Percentiles rank a stretch among this genome's conserved stretches.
phyloP scores from a whole-genome alignment of 768 basidiomycete species.

The Hydnomerulius pinastri region DNA sequence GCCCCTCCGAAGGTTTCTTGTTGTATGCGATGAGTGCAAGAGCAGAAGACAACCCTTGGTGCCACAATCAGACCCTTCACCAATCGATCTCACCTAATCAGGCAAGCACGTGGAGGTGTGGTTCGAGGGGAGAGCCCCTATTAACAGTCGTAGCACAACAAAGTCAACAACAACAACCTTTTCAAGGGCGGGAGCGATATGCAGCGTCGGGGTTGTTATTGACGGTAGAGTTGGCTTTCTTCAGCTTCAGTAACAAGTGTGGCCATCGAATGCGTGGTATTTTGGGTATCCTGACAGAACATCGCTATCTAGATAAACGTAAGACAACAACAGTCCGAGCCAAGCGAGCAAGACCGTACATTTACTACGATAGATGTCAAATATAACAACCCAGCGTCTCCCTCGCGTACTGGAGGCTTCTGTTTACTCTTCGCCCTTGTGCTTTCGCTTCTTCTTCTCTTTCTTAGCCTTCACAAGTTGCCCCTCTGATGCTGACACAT shows the following conservation, averaged over 20 bases:
- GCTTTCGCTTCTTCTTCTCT: conserved; percentile 35
- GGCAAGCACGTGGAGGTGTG: conserved; percentile 23
- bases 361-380: neutral
- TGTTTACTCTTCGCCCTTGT: conserved; percentile 7
- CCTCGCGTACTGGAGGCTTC: conserved; percentile 5
- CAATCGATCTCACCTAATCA: conserved; percentile 37
- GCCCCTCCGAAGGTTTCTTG: conserved; percentile 3
- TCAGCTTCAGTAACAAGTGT: too few species aligned
- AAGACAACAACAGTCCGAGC: neutral
- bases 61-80: conserved; percentile 34
- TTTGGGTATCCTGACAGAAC: neutral
- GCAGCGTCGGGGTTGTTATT: too few species aligned
- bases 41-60: conserved; percentile 13
- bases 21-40: conserved; percentile 18
- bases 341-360: too few species aligned
- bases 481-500: conserved; percentile 15
- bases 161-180: too few species aligned
- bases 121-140: neutral
- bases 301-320: neutral
- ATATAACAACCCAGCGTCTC: neutral
- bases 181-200: too few species aligned
- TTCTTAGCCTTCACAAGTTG: conserved; percentile 30
- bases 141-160: too few species aligned
- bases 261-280: too few species aligned
- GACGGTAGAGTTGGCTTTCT: neutral